Evolutionary conservation across 805 yeast genomes (phyloP).

Genomic region (Yamadazyma takamatsuzukensis): DNA sequence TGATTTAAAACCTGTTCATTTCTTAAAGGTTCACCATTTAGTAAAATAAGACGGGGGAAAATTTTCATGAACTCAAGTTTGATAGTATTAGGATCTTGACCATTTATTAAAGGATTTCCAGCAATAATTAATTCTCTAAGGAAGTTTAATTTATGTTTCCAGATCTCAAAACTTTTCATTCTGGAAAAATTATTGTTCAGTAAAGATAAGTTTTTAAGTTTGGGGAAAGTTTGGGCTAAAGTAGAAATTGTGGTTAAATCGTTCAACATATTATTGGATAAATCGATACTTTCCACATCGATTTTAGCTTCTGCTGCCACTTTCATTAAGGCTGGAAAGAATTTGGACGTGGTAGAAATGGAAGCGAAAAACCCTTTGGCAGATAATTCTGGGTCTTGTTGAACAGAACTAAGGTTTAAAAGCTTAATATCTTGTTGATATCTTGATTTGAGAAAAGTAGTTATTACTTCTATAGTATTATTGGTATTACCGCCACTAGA

Average conservation of each 20-base stretch:
- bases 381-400: conserved; percentile 57
- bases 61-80: conserved; percentile 59
- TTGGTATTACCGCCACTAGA: conserved; percentile 11
- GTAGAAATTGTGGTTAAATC: conserved; percentile 60
- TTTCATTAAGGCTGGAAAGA: conserved; percentile 87
- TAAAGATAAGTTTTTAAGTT: conserved; percentile 72
- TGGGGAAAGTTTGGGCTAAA: conserved; percentile 71
- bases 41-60: conserved; percentile 76
- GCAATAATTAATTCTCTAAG: conserved; percentile 74
- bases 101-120: conserved; percentile 69
- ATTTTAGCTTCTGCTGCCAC: conserved; percentile 54
- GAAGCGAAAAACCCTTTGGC: conserved; percentile 64
- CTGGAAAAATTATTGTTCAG: conserved; percentile 67
- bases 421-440: conserved; percentile 63
- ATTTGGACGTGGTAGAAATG: conserved; percentile 64
- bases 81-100: conserved; percentile 33
- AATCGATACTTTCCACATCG: conserved; percentile 69
- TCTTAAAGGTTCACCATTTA: conserved; percentile 77
- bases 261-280: conserved; percentile 55
- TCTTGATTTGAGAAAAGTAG: conserved; percentile 57
- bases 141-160: conserved; percentile 71
- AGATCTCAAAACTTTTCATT: conserved; percentile 59
- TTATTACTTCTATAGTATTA: conserved; percentile 66
- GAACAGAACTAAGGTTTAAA: conserved; percentile 65
- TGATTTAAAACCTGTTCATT: conserved; percentile 59